These are phyloP conservation scores for Candida tetrigidarum DNA, from an alignment of 1,139 yeast species.

Conservation along the genomic window DNA sequence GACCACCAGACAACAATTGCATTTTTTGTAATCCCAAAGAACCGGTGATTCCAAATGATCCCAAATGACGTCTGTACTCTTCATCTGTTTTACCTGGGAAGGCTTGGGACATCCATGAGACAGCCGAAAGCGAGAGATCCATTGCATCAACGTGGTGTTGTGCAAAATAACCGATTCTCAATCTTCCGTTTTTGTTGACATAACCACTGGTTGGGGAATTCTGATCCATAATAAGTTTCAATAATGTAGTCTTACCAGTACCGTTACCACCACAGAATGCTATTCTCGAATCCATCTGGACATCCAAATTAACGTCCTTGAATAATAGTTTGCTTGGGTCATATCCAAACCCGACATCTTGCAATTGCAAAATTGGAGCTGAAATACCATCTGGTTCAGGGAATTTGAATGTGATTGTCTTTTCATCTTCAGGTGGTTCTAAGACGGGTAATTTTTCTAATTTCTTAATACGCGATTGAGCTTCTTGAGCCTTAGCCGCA, in stretches of 20 bases:
- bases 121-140: conserved; percentile 89
- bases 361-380: conserved; percentile 92
- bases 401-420: conserved; percentile 81
- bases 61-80: conserved; percentile 95
- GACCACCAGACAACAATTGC: conserved; percentile 94
- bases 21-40: conserved; percentile 90
- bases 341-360: conserved; percentile 88
- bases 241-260: conserved; percentile 95
- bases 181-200: conserved; percentile 78
- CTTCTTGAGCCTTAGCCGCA: conserved; percentile 97
- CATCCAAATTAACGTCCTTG: conserved; percentile 82
- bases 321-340: conserved; percentile 62
- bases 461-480: conserved; percentile 96
- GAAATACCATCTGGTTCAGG: conserved; percentile 94
- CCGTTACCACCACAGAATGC: conserved; percentile 99
- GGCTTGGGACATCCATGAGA: conserved; percentile 88
- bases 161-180: conserved; percentile 97
- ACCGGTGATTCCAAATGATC: conserved; percentile 97
- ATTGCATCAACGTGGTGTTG: conserved; percentile 99
- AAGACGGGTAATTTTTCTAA: conserved; percentile 90
- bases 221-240: conserved; percentile 82
- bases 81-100: conserved; percentile 96
- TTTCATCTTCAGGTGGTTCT: conserved; percentile 96
- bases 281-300: conserved; percentile 91
- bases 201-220: conserved; percentile 74